Evolutionary conservation across 2,329 filamentous ascomycete genomes (phyloP).

Genomic region (Knufia fluminis): DNA sequence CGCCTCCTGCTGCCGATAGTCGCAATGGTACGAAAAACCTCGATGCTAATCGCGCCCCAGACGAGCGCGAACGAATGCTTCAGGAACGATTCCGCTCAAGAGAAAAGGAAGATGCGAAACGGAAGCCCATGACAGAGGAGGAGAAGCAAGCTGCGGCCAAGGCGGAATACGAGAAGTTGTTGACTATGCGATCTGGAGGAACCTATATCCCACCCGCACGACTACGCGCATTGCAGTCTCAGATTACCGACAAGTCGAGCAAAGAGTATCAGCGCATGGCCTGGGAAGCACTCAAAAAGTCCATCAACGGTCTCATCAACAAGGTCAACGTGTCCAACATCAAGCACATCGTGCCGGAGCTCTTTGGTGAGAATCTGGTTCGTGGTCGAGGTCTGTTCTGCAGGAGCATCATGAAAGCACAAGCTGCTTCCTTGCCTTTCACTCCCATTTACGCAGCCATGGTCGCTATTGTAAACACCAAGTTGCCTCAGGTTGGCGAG

Average conservation of each 20-base stretch:
- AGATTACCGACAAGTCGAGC: slow-evolving; percentile 91
- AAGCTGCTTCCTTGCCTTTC: slow-evolving; percentile 89
- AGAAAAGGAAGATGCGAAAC: slow-evolving; percentile 37
- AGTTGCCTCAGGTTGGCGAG: slow-evolving; percentile 89
- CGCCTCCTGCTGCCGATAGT: slow-evolving; percentile 31
- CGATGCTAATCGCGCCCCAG: slow-evolving; percentile 41
- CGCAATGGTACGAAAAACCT: slow-evolving; percentile 24
- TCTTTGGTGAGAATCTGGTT: slow-evolving; percentile 90
- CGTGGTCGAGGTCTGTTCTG: slow-evolving; percentile 88
- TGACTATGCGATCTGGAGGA: slow-evolving; percentile 87
- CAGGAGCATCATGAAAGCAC: slow-evolving; percentile 95
- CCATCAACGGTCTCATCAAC: slow-evolving; percentile 97
- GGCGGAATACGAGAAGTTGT: slow-evolving; percentile 84
- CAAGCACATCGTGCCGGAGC: slow-evolving; percentile 90
- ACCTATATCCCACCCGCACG: slow-evolving; percentile 93
- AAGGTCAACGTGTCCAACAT: slow-evolving; percentile 98
- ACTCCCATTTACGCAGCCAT: slow-evolving; percentile 94
- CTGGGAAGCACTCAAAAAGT: slow-evolving; percentile 98
- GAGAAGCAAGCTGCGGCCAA: slow-evolving; percentile 82
- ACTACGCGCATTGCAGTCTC: slow-evolving; percentile 81
- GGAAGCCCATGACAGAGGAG: slow-evolving; percentile 57
- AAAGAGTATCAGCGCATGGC: slow-evolving; percentile 99
- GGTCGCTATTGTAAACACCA: slow-evolving; percentile 94
- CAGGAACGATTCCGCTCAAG: slow-evolving; percentile 46
- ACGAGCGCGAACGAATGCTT: slow-evolving; percentile 42